Base-by-base conservation (phyloP, 768 basidiomycete genomes). In the Pleurotus ostreatus region DNA sequence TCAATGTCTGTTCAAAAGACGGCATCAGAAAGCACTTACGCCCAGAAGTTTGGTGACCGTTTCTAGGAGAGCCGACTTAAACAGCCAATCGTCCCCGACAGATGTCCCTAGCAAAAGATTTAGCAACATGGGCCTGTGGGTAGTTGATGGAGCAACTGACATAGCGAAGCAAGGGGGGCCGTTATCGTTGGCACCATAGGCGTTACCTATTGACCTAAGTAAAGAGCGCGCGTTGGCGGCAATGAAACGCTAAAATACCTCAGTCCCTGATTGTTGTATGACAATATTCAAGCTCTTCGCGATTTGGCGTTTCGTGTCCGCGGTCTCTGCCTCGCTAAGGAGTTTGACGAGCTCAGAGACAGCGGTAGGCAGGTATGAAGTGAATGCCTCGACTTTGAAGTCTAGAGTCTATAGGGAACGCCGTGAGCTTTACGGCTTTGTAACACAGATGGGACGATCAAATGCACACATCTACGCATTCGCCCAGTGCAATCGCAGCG, bases 401-500 rank as follows among this genome's bases (percentile, higher is more conserved):
- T 76, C 75, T 59, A 85, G 55, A 13, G 82, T 83, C 92, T 93
- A 26, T 22, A 40, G 55, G 41, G 37, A 51, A 58, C 46, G 11
- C 43, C 34, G 60, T 46, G 16, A 44, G 13, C 47, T 41, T 38
- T 26, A 39, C 16, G 18, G 16, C n/a, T 11, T 34, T 9, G 7
- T 11, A 11, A 9, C 26, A 40, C 23, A 15, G 34, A 16, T 22
- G 26, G 45, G 40, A 13, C 41, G 20, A 41, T 22, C 5, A 49
- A 6, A 57, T 15, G 72, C 91, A 61, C 71, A 95, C 94, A 66
- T 96, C 89, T 20, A 94, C 80, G 63, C 92, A 92, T 66, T 94
- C 88, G 39, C 83, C 79, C 25, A 98, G 66, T 11, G 93, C 86
- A 20, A 82, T 76, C 0, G 91, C 88, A 22, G 94, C 88, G 1